Evolutionary conservation across 2,329 filamentous ascomycete species (phyloP).

Genomic region (Cladophialophora bantiana): DNA sequence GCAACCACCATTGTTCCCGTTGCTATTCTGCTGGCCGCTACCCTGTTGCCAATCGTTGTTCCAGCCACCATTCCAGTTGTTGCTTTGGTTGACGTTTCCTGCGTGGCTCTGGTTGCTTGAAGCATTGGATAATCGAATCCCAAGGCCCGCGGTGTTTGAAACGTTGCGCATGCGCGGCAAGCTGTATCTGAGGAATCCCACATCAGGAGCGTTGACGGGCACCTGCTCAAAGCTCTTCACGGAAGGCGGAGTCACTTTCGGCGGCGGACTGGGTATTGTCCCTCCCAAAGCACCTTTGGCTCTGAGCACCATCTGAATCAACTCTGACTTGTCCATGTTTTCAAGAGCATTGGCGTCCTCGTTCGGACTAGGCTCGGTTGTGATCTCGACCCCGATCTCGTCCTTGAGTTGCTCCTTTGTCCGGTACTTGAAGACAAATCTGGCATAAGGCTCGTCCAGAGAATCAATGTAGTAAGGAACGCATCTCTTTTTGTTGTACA

Average conservation of each 20-base stretch:
- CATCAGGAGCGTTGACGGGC: conserved; percentile 31
- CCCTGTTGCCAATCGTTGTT: neutral
- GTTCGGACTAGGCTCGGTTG: conserved; percentile 34
- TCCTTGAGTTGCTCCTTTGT: conserved; percentile 38
- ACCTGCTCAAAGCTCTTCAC: conserved; percentile 27
- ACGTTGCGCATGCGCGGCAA: conserved; percentile 29
- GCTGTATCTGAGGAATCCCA: conserved; percentile 33
- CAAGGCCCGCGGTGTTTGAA: conserved; percentile 19
- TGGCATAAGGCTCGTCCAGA: conserved; percentile 45
- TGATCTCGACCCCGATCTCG: conserved; percentile 35
- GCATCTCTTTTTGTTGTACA: conserved; percentile 43
- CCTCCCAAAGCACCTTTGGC: conserved; percentile 36
- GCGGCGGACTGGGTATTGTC: conserved; percentile 31
- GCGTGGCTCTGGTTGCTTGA: conserved; percentile 7
- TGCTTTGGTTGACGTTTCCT: conserved; percentile 3
- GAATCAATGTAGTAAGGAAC: conserved; percentile 43
- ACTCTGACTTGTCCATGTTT: conserved; percentile 34
- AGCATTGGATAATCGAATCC: conserved; percentile 15
- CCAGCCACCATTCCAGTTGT: conserved; percentile 1
- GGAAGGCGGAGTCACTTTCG: conserved; percentile 14
- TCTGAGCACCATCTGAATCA: conserved; percentile 38
- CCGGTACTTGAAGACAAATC: conserved; percentile 47
- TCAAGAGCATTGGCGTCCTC: conserved; percentile 36
- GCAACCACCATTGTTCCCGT: neutral
- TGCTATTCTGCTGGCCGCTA: conserved; percentile 1